phyloP scores from a whole-genome alignment of 2,329 filamentous ascomycete species.

The Stachybotrys echinatus region DNA sequence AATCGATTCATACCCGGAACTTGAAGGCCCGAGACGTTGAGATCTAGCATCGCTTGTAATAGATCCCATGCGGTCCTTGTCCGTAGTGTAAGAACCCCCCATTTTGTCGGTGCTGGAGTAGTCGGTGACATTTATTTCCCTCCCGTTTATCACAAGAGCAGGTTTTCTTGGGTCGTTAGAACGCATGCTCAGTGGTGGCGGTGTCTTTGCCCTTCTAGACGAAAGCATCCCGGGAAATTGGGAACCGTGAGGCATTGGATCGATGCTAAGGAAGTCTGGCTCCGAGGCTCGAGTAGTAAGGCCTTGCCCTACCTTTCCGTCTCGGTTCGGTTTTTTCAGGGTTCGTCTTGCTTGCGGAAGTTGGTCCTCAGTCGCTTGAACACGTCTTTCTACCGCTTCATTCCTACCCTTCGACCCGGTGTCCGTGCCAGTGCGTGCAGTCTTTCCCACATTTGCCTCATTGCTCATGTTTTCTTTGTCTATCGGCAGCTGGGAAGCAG shows the following conservation, averaged over 20 bases:
- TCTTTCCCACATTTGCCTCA: too few relatives aligned
- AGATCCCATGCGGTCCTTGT: neutral
- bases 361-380: too few relatives aligned
- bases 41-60: too few relatives aligned
- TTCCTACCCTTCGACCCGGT: too few relatives aligned
- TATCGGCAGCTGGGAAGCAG: neutral
- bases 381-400: too few relatives aligned
- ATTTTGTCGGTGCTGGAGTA: slow-evolving; percentile 3
- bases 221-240: slow-evolving; percentile 9
- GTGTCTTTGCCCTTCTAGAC: slow-evolving; percentile 23
- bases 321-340: slow-evolving; percentile 3
- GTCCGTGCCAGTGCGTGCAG: too few relatives aligned
- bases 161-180: slow-evolving; percentile 26
- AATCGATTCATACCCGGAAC: too few relatives aligned
- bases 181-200: slow-evolving; percentile 38
- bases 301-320: neutral
- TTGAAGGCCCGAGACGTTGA: too few relatives aligned
- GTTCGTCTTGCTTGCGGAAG: slow-evolving; percentile 1
- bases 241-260: slow-evolving; percentile 4
- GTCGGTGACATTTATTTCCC: neutral
- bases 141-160: neutral
- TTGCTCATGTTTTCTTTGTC: too few relatives aligned
- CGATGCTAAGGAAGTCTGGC: slow-evolving; percentile 17
- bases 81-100: neutral
- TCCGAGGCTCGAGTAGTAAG: slow-evolving; percentile 13